Conservation (phyloP, 2,329 filamentous ascomycete species). For the Aureobasidium zeae region DNA sequence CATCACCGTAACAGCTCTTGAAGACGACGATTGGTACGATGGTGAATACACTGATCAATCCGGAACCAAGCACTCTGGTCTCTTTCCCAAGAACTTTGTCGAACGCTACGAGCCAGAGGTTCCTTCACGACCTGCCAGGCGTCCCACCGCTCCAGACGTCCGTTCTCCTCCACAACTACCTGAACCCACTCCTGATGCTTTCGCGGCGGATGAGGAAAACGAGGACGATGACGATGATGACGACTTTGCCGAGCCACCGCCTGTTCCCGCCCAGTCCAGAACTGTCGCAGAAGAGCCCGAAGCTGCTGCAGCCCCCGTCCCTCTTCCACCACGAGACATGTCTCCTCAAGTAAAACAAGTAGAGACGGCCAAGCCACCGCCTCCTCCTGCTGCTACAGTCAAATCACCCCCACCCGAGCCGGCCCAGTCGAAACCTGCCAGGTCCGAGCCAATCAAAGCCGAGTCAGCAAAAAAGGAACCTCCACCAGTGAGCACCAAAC, state of each 20-base stretch:
- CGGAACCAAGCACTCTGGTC: slow-evolving; percentile 68
- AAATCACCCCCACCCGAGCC: slow-evolving; percentile 21
- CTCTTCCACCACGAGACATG: slow-evolving; percentile 20
- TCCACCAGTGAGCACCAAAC: slow-evolving; percentile 58
- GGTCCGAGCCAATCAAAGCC: slow-evolving; percentile 27
- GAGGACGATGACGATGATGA: slow-evolving; percentile 22
- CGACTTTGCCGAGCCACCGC: slow-evolving; percentile 19
- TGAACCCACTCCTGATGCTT: slow-evolving; percentile 20
- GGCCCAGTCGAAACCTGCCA: slow-evolving; percentile 28
- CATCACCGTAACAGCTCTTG: slow-evolving; percentile 85
- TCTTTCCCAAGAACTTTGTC: slow-evolving; percentile 95
- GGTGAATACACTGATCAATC: slow-evolving; percentile 74
- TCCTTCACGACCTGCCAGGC: slow-evolving; percentile 74
- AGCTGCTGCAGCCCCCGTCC: slow-evolving; percentile 29
- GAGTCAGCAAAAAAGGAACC: slow-evolving; percentile 49
- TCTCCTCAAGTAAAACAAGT: background rate
- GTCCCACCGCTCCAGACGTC: slow-evolving; percentile 46
- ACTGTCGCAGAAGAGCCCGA: slow-evolving; percentile 22
- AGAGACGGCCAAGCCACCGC: slow-evolving; percentile 2
- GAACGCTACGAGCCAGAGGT: slow-evolving; percentile 89
- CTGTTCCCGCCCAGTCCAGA: slow-evolving; percentile 28
- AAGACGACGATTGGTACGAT: slow-evolving; percentile 88
- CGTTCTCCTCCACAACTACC: slow-evolving; percentile 26
- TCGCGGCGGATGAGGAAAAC: slow-evolving; percentile 26
- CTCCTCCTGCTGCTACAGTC: slow-evolving; percentile 16